Base-by-base conservation (phyloP, 768 basidiomycete genomes). In the Tulasnella sp. region DNA sequence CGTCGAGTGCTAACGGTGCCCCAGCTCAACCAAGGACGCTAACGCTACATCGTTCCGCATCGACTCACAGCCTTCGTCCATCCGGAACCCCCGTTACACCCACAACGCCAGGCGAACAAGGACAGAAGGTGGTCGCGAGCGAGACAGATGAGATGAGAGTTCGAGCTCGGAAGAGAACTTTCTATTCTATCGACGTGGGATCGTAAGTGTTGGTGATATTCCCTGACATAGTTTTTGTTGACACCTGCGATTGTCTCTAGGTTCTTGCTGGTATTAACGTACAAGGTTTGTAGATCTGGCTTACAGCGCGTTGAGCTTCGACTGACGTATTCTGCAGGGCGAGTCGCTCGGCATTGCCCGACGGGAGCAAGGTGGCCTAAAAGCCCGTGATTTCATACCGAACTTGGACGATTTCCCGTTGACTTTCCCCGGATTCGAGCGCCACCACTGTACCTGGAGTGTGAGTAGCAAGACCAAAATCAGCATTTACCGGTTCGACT, bases 381-480 rank as follows among this genome's bases (percentile, higher is more conserved):
- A 69, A 38, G 52, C 70, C 54, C 72, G 40, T 70, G 81, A 77
- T 71, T 80, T 77, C 29, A 70, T 86, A 34, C 83, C 84, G 2
- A 82, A 86, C 75, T 76, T 84, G 78, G 91, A 91, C 74, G 94
- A 94, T 19, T 93, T 97, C 81, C 90, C 93, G 74, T 93, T 96
- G 81, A 88, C 89, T 77, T 94, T 93, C 5, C 90, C 93, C 40
- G 88, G 90, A 71, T 85, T 97, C 54, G 90, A 92, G 79, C 95
- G 93, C 82, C 89, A 89, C 76, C 93, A 93, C 79, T 90, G 91
- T 80, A 93, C 92, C 3, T 91, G 88, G 87, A 93, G 92, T 83
- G 92, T 93, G 83, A 79, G 91, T 86, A 2, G 15, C 6, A 31
- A 31, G 37, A 9, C 22, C n/a, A 36, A 7, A 5, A 1, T 19